These are phyloP conservation scores for Diplodia sapinea DNA, from an alignment of 2,329 filamentous ascomycete genomes.

Conservation along the genomic window DNA sequence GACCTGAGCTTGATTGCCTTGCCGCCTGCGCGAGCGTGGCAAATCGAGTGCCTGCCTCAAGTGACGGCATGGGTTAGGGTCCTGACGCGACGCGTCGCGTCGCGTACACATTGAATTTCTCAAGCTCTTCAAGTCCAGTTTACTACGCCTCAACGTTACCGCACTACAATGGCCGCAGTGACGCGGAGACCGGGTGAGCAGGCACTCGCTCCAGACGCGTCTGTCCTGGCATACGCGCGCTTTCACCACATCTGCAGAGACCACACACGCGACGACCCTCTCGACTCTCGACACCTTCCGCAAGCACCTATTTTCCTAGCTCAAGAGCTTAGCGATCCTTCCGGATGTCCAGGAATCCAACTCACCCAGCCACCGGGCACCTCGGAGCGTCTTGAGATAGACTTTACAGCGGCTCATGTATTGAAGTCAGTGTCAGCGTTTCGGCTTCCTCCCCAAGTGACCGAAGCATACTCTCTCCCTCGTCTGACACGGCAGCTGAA, in stretches of 20 bases:
- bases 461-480: neutral
- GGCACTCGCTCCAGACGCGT: slow-evolving; percentile 39
- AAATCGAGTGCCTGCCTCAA: neutral
- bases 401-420: slow-evolving; percentile 40
- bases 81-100: slow-evolving; percentile 8
- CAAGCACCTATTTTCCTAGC: slow-evolving; percentile 31
- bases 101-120: too few species aligned
- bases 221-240: slow-evolving; percentile 56
- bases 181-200: neutral
- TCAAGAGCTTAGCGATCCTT: slow-evolving; percentile 37
- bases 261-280: slow-evolving; percentile 42
- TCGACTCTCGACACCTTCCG: slow-evolving; percentile 23
- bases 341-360: neutral
- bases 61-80: slow-evolving; percentile 12
- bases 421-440: slow-evolving; percentile 37
- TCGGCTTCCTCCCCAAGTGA: slow-evolving; percentile 13
- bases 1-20: neutral
- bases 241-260: slow-evolving; percentile 51
- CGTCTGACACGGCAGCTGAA: slow-evolving; percentile 44
- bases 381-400: slow-evolving; percentile 40
- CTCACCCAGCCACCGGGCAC: neutral
- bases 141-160: neutral
- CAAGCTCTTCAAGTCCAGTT: too few species aligned
- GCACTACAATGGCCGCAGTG: neutral
- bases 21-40: neutral